phyloP scores from a whole-genome alignment of 768 basidiomycete species.

The Tulasnella sp. region DNA sequence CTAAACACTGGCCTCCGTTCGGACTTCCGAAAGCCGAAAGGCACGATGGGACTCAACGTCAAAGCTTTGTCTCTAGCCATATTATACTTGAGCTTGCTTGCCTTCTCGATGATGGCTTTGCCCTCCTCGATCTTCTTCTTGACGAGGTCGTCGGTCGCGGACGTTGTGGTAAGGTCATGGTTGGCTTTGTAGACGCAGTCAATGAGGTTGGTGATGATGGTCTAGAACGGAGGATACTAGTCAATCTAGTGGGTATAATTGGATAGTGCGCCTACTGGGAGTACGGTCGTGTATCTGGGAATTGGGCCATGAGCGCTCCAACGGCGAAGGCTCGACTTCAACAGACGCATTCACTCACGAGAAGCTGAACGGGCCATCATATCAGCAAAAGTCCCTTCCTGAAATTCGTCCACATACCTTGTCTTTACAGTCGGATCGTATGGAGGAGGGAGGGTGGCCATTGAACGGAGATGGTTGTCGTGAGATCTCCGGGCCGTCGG shows the following conservation, averaged over 20 bases:
- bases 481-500: background rate
- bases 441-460: constrained; percentile 1
- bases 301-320: too few species aligned
- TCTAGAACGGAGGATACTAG: too few species aligned
- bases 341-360: constrained; percentile 5
- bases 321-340: background rate
- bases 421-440: background rate
- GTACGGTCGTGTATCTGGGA: constrained; percentile 68
- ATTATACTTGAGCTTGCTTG: constrained; percentile 78
- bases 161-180: constrained; percentile 49
- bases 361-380: background rate
- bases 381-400: background rate
- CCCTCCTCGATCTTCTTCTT: constrained; percentile 58
- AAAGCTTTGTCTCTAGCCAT: constrained; percentile 74
- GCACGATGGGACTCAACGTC: constrained; percentile 44
- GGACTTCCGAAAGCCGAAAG: background rate
- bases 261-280: constrained; percentile 52
- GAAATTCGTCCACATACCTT: background rate
- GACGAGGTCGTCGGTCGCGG: constrained; percentile 30
- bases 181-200: constrained; percentile 69
- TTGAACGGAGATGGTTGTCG: background rate
- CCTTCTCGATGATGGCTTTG: constrained; percentile 65
- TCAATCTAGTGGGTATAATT: background rate
- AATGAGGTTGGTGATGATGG: constrained; percentile 36
- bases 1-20: background rate